A percentile compares a stretch with the other conserved stretches of the same genome.
These are phyloP conservation scores for Chalara sp. DNA, from an alignment of 2,329 filamentous ascomycete species.

Conservation along the genomic window DNA sequence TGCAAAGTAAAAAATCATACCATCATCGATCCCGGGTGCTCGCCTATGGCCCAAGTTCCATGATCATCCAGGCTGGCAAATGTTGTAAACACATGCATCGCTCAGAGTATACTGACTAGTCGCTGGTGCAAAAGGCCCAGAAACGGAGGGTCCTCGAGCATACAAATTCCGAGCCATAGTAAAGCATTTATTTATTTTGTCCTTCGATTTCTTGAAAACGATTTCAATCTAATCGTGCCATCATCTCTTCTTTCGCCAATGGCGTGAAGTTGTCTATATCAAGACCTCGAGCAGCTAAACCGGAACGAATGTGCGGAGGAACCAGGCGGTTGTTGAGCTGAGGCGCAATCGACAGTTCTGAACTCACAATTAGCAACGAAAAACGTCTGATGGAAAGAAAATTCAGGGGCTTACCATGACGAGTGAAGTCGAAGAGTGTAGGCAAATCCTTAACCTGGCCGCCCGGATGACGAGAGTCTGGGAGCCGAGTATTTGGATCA, in stretches of 20 bases:
- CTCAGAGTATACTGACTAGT: too few relatives aligned
- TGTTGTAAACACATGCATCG: conserved; percentile 12
- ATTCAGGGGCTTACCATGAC: conserved; percentile 63
- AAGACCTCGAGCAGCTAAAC: conserved; percentile 69
- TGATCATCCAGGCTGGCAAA: conserved; percentile 20
- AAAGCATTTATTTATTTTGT: conserved; percentile 29
- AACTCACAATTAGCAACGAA: conserved; percentile 6
- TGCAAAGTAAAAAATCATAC: conserved; percentile 27
- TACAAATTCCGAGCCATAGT: conserved; percentile 21
- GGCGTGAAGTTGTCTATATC: conserved; percentile 93
- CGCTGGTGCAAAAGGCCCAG: conserved; percentile 8
- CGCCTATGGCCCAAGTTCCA: conserved; percentile 23
- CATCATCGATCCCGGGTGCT: conserved; percentile 25
- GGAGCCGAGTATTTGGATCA: conserved; percentile 83
- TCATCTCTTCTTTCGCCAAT: conserved; percentile 91
- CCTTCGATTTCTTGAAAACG: conserved; percentile 6
- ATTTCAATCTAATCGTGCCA: conserved; percentile 88
- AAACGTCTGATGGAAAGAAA: not conserved
- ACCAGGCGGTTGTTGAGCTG: conserved; percentile 83
- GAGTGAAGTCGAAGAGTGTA: conserved; percentile 84
- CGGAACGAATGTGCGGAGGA: conserved; percentile 70
- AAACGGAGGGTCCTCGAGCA: conserved; percentile 20
- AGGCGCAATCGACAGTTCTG: conserved; percentile 94
- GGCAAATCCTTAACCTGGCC: conserved; percentile 77
- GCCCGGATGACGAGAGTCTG: conserved; percentile 79